A percentile compares a stretch with the other conserved stretches of the same genome.
phyloP scores from a whole-genome alignment of 2,329 filamentous ascomycete species.

The Talaromyces sp. region DNA sequence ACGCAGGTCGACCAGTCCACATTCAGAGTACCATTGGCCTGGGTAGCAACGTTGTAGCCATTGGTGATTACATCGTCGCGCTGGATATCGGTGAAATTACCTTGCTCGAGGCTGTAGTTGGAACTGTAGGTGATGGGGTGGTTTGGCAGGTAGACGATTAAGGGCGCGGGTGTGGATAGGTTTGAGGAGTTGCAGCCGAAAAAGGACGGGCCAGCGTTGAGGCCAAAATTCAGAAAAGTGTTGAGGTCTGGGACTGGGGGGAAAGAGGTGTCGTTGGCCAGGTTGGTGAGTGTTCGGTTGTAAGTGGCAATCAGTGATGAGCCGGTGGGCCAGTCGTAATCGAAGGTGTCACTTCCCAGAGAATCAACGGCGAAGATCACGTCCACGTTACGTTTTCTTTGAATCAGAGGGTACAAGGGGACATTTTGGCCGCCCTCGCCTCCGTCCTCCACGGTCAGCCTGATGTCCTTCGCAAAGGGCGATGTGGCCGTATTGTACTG shows the following conservation, averaged over 20 bases:
- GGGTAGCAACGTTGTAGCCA: slow-evolving; percentile 79
- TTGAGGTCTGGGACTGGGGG: slow-evolving; percentile 67
- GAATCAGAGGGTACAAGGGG: slow-evolving; percentile 70
- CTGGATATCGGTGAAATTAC: too few relatives aligned
- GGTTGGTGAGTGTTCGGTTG: slow-evolving; percentile 55
- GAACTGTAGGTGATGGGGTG: background rate
- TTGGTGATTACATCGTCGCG: slow-evolving; percentile 47
- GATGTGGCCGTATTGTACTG: slow-evolving; percentile 57
- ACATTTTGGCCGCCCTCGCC: slow-evolving; percentile 74
- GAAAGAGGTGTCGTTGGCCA: slow-evolving; percentile 65
- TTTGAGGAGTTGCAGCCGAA: slow-evolving; percentile 63
- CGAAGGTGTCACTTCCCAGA: slow-evolving; percentile 62
- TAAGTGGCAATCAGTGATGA: slow-evolving; percentile 70
- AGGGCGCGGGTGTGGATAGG: background rate
- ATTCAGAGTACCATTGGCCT: slow-evolving; percentile 73
- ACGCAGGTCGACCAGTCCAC: slow-evolving; percentile 74
- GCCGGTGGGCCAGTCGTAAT: slow-evolving; percentile 68
- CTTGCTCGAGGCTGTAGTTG: background rate
- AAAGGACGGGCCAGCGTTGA: slow-evolving; percentile 71
- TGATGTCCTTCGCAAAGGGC: slow-evolving; percentile 48
- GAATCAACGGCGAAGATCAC: slow-evolving; percentile 75
- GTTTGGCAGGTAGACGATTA: background rate
- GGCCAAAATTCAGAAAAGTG: slow-evolving; percentile 70
- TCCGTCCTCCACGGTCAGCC: slow-evolving; percentile 69
- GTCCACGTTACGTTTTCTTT: slow-evolving; percentile 66